phyloP scores from a whole-genome alignment of 495 filamentous ascomycete species.

The Aspergillus campestris region DNA sequence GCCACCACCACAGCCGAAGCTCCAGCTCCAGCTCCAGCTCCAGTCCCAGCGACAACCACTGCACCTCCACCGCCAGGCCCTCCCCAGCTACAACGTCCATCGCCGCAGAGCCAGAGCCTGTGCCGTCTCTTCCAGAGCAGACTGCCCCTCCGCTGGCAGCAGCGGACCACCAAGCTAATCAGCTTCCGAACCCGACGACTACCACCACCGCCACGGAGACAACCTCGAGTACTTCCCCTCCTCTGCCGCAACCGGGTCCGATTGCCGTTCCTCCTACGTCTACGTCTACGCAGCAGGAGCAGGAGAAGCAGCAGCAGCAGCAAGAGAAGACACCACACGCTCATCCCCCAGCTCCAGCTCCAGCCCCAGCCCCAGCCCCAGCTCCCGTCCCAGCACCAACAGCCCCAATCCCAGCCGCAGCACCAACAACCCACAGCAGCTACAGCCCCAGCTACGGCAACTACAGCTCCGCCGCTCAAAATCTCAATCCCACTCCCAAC shows the following conservation, averaged over 20 bases:
- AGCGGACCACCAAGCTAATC: not conserved
- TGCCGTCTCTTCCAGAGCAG: constrained; percentile 15
- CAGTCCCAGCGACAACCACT: constrained; percentile 21
- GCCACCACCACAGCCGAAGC: constrained; percentile 26
- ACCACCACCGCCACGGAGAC: constrained; percentile 41
- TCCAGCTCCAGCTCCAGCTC: constrained; percentile 23
- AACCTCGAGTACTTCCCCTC: constrained; percentile 4
- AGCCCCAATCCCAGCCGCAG: constrained; percentile 2
- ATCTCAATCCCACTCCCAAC: constrained; percentile 21
- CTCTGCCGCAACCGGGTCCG: constrained; percentile 9
- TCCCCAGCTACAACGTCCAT: constrained; percentile 30
- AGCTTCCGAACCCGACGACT: constrained; percentile 32
- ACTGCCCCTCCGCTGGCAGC: constrained; percentile 6
- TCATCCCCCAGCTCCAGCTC: not conserved
- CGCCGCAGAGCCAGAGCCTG: constrained; percentile 36
- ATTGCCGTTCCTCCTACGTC: not conserved
- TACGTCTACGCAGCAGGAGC: not conserved
- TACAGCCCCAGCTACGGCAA: constrained; percentile 5
- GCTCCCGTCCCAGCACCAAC: not conserved
- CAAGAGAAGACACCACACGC: not conserved
- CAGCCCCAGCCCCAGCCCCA: constrained; percentile 8
- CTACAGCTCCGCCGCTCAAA: constrained; percentile 2
- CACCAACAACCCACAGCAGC: constrained; percentile 5
- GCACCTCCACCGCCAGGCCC: constrained; percentile 27
- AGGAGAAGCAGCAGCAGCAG: not conserved